Percentiles rank a stretch among this genome's conserved stretches.
phyloP scores from a whole-genome alignment of 495 filamentous ascomycete genomes.

The Immersiella caudata region DNA sequence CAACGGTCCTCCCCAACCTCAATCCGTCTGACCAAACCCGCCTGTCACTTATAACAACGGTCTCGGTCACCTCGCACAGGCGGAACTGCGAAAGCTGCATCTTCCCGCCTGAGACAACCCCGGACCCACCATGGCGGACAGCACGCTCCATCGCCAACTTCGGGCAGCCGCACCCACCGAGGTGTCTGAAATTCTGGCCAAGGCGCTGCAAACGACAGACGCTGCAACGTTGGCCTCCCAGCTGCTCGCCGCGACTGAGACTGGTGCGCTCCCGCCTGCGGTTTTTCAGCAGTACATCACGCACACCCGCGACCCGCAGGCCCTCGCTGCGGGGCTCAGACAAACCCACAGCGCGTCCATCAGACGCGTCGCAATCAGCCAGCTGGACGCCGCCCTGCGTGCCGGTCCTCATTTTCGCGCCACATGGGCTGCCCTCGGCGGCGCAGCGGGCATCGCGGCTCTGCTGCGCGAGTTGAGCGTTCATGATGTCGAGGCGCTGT shows the following conservation, averaged over 20 bases:
- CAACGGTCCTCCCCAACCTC: background rate
- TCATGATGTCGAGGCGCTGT: conserved; percentile 27
- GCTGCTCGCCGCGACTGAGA: conserved; percentile 15
- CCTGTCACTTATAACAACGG: background rate
- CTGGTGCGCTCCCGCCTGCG: conserved; percentile 22
- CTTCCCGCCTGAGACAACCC: background rate
- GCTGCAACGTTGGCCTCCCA: conserved; percentile 3
- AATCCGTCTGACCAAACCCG: background rate
- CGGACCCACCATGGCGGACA: conserved; percentile 4
- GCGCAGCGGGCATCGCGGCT: conserved; percentile 20
- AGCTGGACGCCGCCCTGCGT: conserved; percentile 14
- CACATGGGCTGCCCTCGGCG: conserved; percentile 29
- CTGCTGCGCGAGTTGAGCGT: conserved; percentile 32
- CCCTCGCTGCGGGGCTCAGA: conserved; percentile 20
- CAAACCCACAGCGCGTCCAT: conserved; percentile 25
- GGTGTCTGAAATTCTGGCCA: background rate
- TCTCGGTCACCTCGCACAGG: background rate
- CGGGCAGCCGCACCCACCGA: background rate
- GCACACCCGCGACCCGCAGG: conserved; percentile 9
- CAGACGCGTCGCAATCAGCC: conserved; percentile 23
- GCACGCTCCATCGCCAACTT: background rate
- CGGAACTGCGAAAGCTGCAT: background rate
- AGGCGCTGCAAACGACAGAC: background rate
- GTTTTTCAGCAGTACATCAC: conserved; percentile 25
- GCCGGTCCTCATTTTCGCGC: conserved; percentile 8